Base-by-base conservation (phyloP, 768 basidiomycete species). In the Boletus fagicola region DNA sequence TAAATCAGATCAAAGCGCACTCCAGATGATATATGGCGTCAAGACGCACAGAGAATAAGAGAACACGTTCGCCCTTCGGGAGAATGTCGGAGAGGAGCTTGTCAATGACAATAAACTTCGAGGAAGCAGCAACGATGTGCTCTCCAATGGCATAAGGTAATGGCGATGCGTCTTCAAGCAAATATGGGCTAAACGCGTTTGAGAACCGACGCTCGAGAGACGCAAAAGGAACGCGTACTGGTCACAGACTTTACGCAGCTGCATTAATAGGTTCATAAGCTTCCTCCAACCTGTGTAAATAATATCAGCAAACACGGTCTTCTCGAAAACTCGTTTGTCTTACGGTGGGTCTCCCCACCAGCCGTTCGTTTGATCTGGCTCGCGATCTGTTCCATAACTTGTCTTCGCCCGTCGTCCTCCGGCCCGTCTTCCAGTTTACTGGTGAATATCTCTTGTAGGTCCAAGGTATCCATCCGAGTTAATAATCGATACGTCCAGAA, bases 241-340 rank as follows among this genome's bases (percentile, higher is more conserved):
- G 63, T 87, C 85, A 69, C 87, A 89, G 48, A 87, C 80, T 75
- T 82, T 81, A 45, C 87, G 78, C 12, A 90, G 74, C 68, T 89
- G 87, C 76, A 89, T 80, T 46, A 90, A 67, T n/a, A 89, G 74
- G 68, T 86, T 87, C 80, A 84, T 84, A 44, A 85, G 73, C 58
- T 78, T 78, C 54, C 72, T 77, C 78, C 80, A 85, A 52, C 76
- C 82, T 83, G 56, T n/a, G 43, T 2, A 26, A n/a, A 38, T 9
- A 18, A 33, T 2, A 24, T 51, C 20, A 65, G 43, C 13, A 18
- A 58, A 10, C 10, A 9, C 4, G 0, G 5, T 42, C 28, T 22
- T 1, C 36, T 11, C 9, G 4, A 46, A 51, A 40, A 36, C 1
- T 36, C 2, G 18, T 51, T 20, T 13, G 4, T 51, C 69, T 61